Percentiles rank a stretch among this genome's conserved stretches.
phyloP scores from a whole-genome alignment of 2,329 filamentous ascomycete species.

The Colletotrichum gloeosporioides region DNA sequence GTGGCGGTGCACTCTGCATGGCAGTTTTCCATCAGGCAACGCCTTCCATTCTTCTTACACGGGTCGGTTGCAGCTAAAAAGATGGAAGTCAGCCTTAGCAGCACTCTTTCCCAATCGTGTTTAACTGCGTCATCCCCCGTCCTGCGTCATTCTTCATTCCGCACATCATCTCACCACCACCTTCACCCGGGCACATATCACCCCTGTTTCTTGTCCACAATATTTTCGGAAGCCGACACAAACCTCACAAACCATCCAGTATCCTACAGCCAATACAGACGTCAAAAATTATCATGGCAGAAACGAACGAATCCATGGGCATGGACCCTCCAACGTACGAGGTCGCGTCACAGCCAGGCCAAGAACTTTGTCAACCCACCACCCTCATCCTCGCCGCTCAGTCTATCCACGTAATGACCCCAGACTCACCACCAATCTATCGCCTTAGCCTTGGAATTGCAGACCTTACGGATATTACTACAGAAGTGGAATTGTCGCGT shows the following conservation, averaged over 20 bases:
- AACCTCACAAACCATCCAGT: neutral
- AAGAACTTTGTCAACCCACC: neutral
- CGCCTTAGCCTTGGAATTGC: neutral
- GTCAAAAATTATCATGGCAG: neutral
- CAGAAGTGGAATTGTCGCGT: neutral
- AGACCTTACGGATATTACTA: neutral
- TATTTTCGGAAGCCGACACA: neutral
- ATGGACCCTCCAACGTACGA: neutral
- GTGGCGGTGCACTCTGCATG: neutral
- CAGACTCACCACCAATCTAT: neutral
- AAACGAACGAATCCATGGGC: neutral
- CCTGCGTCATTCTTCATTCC: neutral
- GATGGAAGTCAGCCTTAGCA: neutral
- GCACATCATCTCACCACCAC: neutral
- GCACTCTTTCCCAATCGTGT: neutral
- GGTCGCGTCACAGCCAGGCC: neutral
- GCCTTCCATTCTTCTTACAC: neutral
- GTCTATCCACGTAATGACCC: neutral
- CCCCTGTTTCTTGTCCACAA: neutral
- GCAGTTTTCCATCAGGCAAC: neutral
- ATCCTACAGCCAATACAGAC: neutral
- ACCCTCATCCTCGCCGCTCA: neutral
- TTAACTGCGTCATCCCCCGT: neutral
- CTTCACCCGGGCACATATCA: neutral
- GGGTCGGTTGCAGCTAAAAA: neutral